phyloP scores from a whole-genome alignment of 2,329 filamentous ascomycete genomes.

The Albophoma yamanashiensis region DNA sequence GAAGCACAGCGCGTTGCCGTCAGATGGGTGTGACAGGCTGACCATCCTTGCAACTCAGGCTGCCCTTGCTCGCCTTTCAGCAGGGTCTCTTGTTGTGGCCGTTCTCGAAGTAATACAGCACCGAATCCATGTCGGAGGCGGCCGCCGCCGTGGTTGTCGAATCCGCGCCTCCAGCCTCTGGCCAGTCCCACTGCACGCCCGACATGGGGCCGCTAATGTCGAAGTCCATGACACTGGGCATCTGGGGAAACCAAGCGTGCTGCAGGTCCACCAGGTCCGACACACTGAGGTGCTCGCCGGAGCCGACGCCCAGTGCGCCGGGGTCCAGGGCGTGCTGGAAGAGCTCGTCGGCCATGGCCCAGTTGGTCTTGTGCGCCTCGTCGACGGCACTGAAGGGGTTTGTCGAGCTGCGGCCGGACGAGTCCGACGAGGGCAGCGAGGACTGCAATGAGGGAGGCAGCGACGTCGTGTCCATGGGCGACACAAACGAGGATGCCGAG shows the following conservation, averaged over 20 bases:
- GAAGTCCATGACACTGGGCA: slow-evolving; percentile 17
- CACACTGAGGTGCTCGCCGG: slow-evolving; percentile 11
- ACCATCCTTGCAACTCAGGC: not conserved
- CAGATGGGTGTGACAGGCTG: not conserved
- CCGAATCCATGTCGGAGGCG: slow-evolving; percentile 9
- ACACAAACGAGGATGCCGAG: slow-evolving; percentile 3
- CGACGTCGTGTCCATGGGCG: not conserved
- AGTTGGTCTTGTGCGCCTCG: slow-evolving; percentile 12
- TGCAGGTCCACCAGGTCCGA: slow-evolving; percentile 13
- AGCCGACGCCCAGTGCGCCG: slow-evolving; percentile 6
- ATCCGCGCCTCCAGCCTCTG: slow-evolving; percentile 6
- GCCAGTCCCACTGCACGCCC: slow-evolving; percentile 17
- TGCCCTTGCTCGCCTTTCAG: not conserved
- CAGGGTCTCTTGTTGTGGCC: slow-evolving; percentile 3
- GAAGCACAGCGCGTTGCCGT: not conserved
- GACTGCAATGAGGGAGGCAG: slow-evolving; percentile 2
- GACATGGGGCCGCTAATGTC: slow-evolving; percentile 13
- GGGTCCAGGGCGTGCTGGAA: slow-evolving; percentile 11
- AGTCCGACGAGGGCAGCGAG: slow-evolving; percentile 11
- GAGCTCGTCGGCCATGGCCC: slow-evolving; percentile 12
- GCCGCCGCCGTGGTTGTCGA: slow-evolving; percentile 2
- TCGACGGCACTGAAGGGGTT: slow-evolving; percentile 12
- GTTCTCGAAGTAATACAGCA: slow-evolving; percentile 12
- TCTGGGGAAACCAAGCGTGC: slow-evolving; percentile 16
- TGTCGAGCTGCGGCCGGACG: slow-evolving; percentile 8